Evolutionary conservation across 225 moss, liverwort and hornwort genomes (phyloP), one percentile per base, ranked within the genome.

Genomic region (Climacium dendroides): DNA sequence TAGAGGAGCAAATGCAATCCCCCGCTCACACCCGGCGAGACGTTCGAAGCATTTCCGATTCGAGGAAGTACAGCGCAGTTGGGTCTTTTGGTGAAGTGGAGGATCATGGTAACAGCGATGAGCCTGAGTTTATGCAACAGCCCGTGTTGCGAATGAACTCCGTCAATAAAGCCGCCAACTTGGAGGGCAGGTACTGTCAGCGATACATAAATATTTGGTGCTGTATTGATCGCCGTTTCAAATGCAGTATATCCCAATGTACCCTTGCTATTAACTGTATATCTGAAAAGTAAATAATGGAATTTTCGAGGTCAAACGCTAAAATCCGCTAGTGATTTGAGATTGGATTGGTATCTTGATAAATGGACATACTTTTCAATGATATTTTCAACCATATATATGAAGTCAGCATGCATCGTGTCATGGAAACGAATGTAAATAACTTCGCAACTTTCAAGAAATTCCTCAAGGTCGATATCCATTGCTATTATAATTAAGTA

Each of bases 101-200:
- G 54, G 32, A 34, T 66, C 29, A 35, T 25, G 69, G 45, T 29
- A n/a, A 59, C 34, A 47, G 66, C n/a, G 82, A 70, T 5, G 89
- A 92, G 84, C 85, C 91, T 17, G 83, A 90, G 69, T 91, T 91
- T 47, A 86, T 92, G 88, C 88, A 61, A 54, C 73, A 22, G 9
- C 89, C 90, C 7, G 10, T 29, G 19, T 41, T 53, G 47, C 76
- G 52, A 74, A 82, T 78, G 30, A 81, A 85, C 30, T 78, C 88
- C 34, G 50, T 39, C 19, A 72, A 7, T 9, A 83, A 47, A 26
- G 87, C 88, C 30, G 48, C 62, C 43, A 24, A 65, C 58, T 72
- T 91, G 59, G 88, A 87, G 60, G 80, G 52, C 71, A 87, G 87
- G 87, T 80, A 80, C 10, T 60, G 14, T 15, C 62, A 23, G 9